Evolutionary conservation across 495 filamentous ascomycete genomes (phyloP).

Genomic region (Aspergillus baeticus): DNA sequence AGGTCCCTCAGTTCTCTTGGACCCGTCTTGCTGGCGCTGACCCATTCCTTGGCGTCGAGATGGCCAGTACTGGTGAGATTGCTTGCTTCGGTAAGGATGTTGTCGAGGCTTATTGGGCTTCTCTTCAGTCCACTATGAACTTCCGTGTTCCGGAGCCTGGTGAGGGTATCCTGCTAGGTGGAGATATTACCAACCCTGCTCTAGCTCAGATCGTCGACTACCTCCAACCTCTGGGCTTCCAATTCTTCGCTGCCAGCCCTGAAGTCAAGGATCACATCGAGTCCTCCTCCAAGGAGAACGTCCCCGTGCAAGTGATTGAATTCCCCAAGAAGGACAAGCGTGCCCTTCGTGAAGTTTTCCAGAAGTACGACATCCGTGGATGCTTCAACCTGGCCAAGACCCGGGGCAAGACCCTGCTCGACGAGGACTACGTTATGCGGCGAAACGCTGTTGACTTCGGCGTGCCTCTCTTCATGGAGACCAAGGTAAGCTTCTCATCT

Average conservation of each 20-base stretch:
- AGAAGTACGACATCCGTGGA: conserved; percentile 94
- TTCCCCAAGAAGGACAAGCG: conserved; percentile 97
- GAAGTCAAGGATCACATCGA: conserved; percentile 84
- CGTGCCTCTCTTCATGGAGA: conserved; percentile 97
- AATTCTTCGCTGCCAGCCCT: conserved; percentile 80
- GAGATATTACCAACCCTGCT: conserved; percentile 65
- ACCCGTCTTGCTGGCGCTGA: conserved; percentile 97
- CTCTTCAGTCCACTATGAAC: conserved; percentile 97
- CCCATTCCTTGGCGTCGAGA: conserved; percentile 96
- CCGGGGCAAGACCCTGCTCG: conserved; percentile 77
- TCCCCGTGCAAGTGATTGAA: conserved; percentile 85
- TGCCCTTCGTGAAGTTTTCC: conserved; percentile 89
- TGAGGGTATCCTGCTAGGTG: conserved; percentile 91
- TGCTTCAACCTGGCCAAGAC: conserved; percentile 91
- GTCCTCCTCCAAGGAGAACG: conserved; percentile 58
- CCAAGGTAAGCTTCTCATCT: conserved; percentile 69
- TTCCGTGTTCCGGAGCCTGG: conserved; percentile 93
- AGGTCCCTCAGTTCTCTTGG: conserved; percentile 98
- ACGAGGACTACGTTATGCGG: conserved; percentile 98
- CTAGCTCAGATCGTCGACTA: conserved; percentile 78
- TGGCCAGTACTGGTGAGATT: conserved; percentile 96
- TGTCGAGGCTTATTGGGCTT: conserved; percentile 95
- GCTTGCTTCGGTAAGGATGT: conserved; percentile 97
- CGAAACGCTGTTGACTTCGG: conserved; percentile 98
- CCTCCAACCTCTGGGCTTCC: conserved; percentile 86